These are phyloP conservation scores for Tetrastigma voinierianum DNA, from an alignment of 164 flowering plant genomes.

Conservation along the genomic window DNA sequence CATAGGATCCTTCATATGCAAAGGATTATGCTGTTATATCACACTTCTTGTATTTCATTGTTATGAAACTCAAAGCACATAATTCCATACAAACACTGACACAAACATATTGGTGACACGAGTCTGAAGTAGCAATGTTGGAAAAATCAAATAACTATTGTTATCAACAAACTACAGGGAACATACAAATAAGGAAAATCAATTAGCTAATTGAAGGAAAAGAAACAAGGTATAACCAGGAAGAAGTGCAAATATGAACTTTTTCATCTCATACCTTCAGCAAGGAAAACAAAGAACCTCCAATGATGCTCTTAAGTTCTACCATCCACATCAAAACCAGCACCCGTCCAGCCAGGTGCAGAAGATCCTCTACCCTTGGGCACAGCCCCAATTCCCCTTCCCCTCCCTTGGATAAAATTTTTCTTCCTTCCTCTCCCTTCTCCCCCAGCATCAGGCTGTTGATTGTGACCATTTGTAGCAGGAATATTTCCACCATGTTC, in stretches of 20 bases:
- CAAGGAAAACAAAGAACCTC: conserved; percentile 1
- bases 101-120: no score
- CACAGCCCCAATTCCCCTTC: conserved; percentile 66
- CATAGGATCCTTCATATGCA: no score
- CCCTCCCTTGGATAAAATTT: conserved; percentile 53
- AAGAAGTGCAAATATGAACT: background rate
- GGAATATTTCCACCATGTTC: conserved; percentile 30
- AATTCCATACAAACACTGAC: background rate
- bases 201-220: background rate
- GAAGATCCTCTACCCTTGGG: conserved; percentile 70
- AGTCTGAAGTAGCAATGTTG: background rate
- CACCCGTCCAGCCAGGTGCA: conserved; percentile 92
- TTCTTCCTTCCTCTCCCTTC: conserved; percentile 77
- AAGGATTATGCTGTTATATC: no score
- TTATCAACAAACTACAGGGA: conserved; percentile 8
- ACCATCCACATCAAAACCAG: conserved; percentile 89
- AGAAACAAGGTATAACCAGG: conserved; percentile 7
- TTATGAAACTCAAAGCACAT: background rate
- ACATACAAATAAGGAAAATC: conserved; percentile 3
- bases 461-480: conserved; percentile 36
- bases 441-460: conserved; percentile 39
- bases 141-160: background rate
- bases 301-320: conserved; percentile 37
- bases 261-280: conserved; percentile 1
- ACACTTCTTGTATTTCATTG: no score